Evolutionary conservation across 129 eudicot genomes (phyloP), one percentile per base, ranked within the genome.

Genomic region (Chrysanthemum makinoi): DNA sequence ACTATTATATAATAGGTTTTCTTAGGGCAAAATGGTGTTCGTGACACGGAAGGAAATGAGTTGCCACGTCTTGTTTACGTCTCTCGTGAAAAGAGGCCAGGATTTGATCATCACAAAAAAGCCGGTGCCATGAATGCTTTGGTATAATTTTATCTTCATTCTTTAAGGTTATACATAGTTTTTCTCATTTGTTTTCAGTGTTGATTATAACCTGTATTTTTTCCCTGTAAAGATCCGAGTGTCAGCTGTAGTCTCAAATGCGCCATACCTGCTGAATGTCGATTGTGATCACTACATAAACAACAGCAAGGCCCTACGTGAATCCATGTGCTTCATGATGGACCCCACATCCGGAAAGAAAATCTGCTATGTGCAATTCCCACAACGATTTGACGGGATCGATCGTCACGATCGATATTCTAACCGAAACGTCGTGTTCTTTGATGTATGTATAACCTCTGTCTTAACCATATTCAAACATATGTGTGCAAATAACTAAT

Each of bases 51-150:
- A 75, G 97, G 97, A 73, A 87, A 87, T 49, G 97, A 85, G 78
- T 70, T 91, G 72, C 97, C 97, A 19, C 81, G 84, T 62, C 97
- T 91, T 75, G 84, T 91, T 51, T 91, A 91, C 77, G 97, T 91
- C 75, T 91, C 97, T 83, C 97, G 97, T 81, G 97, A 91, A 76
- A 91, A 91, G 80, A 85, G 97, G 74, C 97, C 97, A 10, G 97
- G 97, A 67, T 87, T 83, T 80, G 97, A 90, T 60, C 97, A 90
- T 70, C 97, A 90, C 86, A 90, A 90, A 56, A 90, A 90, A 65
- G 97, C 97, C 20, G 97, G 97, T 63, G 97, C 97, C 79, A 90
- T 90, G 97, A 90, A 90, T 82, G 56, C 96, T 63, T 66, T 89
- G 89, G 96, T 89, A 84, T 48, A 4, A 62, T 22, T 8, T 48